Evolutionary conservation across 192 early-diverging fungal species (phyloP).

Genomic region (Entophlyctis luteolus): DNA sequence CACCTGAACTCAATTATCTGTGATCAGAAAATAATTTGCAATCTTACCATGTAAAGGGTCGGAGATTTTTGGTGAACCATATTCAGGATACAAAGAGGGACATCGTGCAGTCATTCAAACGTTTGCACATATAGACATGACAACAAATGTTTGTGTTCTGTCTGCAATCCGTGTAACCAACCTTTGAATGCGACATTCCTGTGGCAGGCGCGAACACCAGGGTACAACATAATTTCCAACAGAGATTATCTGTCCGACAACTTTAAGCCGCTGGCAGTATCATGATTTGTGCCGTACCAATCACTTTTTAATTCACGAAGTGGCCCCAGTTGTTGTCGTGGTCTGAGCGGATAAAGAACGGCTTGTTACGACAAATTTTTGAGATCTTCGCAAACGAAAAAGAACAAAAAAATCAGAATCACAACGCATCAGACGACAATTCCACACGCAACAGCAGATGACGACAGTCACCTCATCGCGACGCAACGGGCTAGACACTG

Average conservation of each 20-base stretch:
- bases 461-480: no score
- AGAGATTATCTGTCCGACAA: neutral
- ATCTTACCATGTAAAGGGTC: constrained; percentile 3
- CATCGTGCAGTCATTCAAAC: constrained; percentile 35
- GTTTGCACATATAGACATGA: constrained; percentile 38
- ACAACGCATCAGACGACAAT: no score
- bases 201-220: constrained; percentile 34
- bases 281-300: neutral
- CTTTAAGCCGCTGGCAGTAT: neutral
- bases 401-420: no score
- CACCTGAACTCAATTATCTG: neutral
- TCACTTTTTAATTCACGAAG: neutral
- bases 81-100: constrained; percentile 40
- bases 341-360: neutral
- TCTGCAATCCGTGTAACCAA: no score
- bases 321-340: neutral
- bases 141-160: constrained; percentile 33
- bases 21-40: neutral
- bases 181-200: no score
- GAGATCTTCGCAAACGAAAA: no score
- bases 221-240: constrained; percentile 42
- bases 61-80: constrained; percentile 26
- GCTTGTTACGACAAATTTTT: no score
- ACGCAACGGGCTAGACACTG: no score
- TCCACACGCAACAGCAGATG: no score